Evolutionary conservation across 2,329 filamentous ascomycete species (phyloP).

Genomic region (Keithomyces neogunnii): DNA sequence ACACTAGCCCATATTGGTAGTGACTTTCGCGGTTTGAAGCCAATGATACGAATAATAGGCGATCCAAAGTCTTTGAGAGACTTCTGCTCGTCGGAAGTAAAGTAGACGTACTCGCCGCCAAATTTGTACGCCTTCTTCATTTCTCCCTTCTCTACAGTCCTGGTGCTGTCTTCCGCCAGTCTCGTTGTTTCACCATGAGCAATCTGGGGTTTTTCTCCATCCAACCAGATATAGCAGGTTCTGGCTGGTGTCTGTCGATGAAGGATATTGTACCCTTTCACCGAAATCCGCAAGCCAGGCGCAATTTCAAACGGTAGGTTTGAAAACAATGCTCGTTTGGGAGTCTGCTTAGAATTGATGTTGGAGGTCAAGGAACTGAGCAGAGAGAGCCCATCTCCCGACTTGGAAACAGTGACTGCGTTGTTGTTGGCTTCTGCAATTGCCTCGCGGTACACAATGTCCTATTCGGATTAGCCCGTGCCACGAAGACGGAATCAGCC

Average conservation of each 20-base stretch:
- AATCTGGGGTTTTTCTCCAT: constrained; percentile 78
- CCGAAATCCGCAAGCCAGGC: constrained; percentile 74
- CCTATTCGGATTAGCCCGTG: constrained; percentile 36
- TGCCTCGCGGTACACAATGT: constrained; percentile 81
- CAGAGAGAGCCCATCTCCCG: constrained; percentile 67
- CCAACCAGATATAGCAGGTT: constrained; percentile 80
- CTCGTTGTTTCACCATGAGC: constrained; percentile 65
- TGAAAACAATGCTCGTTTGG: constrained; percentile 78
- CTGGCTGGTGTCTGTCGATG: constrained; percentile 75
- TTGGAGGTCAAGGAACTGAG: constrained; percentile 75
- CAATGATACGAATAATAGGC: constrained; percentile 78
- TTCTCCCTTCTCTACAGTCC: constrained; percentile 70
- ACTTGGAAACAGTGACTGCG: constrained; percentile 54
- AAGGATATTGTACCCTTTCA: constrained; percentile 87
- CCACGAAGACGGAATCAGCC: background rate
- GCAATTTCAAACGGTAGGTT: constrained; percentile 83
- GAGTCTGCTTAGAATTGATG: constrained; percentile 82
- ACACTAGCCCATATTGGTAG: constrained; percentile 78
- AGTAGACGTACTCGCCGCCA: constrained; percentile 80
- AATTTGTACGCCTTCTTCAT: constrained; percentile 94
- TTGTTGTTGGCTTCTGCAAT: constrained; percentile 53
- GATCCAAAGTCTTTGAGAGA: constrained; percentile 71
- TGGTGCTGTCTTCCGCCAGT: constrained; percentile 68
- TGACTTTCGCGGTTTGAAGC: constrained; percentile 75
- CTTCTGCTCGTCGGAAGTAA: constrained; percentile 76